Percentiles rank a stretch among this genome's conserved stretches.
Evolutionary conservation across 2,329 filamentous ascomycete species (phyloP).

Genomic region (Hymenoscyphus infarciens): DNA sequence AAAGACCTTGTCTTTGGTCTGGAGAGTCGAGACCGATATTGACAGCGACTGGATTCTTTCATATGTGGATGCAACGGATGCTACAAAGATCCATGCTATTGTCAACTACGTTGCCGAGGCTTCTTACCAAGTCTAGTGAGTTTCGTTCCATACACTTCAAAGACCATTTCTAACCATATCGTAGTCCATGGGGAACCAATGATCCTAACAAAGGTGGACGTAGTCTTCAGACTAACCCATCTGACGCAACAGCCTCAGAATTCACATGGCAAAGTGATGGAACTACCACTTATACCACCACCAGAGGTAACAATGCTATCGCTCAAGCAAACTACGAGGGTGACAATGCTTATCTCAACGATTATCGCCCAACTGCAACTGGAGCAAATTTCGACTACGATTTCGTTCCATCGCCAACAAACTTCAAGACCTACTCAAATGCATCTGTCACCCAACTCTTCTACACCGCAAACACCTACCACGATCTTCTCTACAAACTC

Average conservation of each 20-base stretch:
- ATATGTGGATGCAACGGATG: slow-evolving; percentile 48
- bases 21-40: slow-evolving; percentile 57
- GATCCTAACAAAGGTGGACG: slow-evolving; percentile 51
- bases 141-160: slow-evolving; percentile 13
- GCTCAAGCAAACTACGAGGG: slow-evolving; percentile 51
- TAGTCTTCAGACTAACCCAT: slow-evolving; percentile 45
- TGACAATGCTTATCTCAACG: slow-evolving; percentile 42
- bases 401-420: slow-evolving; percentile 37
- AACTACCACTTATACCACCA: slow-evolving; percentile 46
- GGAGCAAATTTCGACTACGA: slow-evolving; percentile 44
- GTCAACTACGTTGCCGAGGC: slow-evolving; percentile 56
- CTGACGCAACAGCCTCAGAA: slow-evolving; percentile 43
- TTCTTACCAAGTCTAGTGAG: slow-evolving; percentile 51
- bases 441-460: slow-evolving; percentile 57
- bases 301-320: slow-evolving; percentile 57
- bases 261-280: slow-evolving; percentile 54
- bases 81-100: slow-evolving; percentile 48
- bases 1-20: slow-evolving; percentile 47
- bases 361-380: slow-evolving; percentile 47
- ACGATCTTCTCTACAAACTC: slow-evolving; percentile 54
- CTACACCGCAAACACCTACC: slow-evolving; percentile 57
- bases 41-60: slow-evolving; percentile 55
- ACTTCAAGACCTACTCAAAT: slow-evolving; percentile 45
- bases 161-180: slow-evolving; percentile 8
- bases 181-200: slow-evolving; percentile 49